These are phyloP conservation scores for Tinospora cordifolia DNA, from an alignment of 164 flowering plant genomes.

Conservation along the genomic window DNA sequence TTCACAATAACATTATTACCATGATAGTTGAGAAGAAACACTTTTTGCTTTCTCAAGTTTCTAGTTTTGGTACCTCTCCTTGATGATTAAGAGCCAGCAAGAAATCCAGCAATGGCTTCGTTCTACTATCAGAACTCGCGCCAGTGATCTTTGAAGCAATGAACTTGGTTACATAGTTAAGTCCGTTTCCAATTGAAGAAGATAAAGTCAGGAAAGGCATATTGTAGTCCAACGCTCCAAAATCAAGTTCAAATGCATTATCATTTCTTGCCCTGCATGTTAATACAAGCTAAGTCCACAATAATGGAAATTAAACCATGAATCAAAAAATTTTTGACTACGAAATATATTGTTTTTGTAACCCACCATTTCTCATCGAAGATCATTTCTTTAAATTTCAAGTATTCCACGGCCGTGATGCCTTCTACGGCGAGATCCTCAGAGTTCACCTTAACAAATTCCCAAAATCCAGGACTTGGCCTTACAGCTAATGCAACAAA, in stretches of 20 bases:
- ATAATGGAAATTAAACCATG: background rate
- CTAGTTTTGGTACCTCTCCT: constrained; percentile 55
- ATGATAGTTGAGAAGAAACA: background rate
- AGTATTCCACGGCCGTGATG: constrained; percentile 53
- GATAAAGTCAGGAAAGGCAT: constrained; percentile 51
- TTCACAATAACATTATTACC: background rate
- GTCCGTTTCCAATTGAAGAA: constrained; percentile 82
- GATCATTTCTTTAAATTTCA: constrained; percentile 69
- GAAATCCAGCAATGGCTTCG: constrained; percentile 54
- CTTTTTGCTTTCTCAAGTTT: background rate
- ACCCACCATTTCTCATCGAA: constrained; percentile 67
- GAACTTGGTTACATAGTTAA: constrained; percentile 46
- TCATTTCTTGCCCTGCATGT: constrained; percentile 84
- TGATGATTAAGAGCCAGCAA: constrained; percentile 45
- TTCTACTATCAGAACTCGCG: constrained; percentile 18
- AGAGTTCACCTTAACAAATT: constrained; percentile 65
- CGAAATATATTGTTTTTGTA: too few species aligned
- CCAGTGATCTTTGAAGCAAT: constrained; percentile 44
- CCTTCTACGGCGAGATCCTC: constrained; percentile 57
- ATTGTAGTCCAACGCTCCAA: constrained; percentile 60
- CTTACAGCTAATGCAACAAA: constrained; percentile 70
- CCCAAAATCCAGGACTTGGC: constrained; percentile 90
- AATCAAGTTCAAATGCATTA: constrained; percentile 80
- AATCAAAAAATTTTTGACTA: background rate
- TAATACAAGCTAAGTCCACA: background rate